phyloP scores from a whole-genome alignment of 257 asterid species.

The Echites panduratus region DNA sequence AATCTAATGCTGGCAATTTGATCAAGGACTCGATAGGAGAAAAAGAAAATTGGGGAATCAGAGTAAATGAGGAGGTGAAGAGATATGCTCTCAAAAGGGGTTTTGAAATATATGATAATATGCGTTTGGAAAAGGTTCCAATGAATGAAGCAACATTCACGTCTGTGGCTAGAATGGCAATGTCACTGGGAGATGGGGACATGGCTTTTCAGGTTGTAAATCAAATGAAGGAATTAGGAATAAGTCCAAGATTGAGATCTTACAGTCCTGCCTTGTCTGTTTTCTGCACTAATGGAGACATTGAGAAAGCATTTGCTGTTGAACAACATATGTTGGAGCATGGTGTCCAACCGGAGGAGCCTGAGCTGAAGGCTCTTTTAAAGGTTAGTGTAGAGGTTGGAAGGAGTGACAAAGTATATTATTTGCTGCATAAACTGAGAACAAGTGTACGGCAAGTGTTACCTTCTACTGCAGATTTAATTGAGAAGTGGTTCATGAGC shows the following conservation, averaged over 20 bases:
- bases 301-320: slow-evolving; percentile 64
- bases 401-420: slow-evolving; percentile 61
- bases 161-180: slow-evolving; percentile 79
- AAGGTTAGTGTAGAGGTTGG: slow-evolving; percentile 55
- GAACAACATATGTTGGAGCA: slow-evolving; percentile 68
- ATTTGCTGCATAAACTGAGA: slow-evolving; percentile 69
- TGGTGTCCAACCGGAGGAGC: slow-evolving; percentile 72
- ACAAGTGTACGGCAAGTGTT: slow-evolving; percentile 63
- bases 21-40: slow-evolving; percentile 19
- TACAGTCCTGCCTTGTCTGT: slow-evolving; percentile 74
- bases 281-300: slow-evolving; percentile 57
- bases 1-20: slow-evolving; percentile 18
- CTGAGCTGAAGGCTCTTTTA: slow-evolving; percentile 63
- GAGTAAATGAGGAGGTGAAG: slow-evolving; percentile 53
- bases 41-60: slow-evolving; percentile 29
- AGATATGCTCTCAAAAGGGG: slow-evolving; percentile 54
- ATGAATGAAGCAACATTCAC: slow-evolving; percentile 82
- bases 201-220: slow-evolving; percentile 68
- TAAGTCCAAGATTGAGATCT: slow-evolving; percentile 63
- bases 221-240: slow-evolving; percentile 58
- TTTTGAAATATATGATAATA: slow-evolving; percentile 50
- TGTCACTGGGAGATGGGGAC: slow-evolving; percentile 69
- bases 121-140: slow-evolving; percentile 50
- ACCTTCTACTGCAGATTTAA: slow-evolving; percentile 54
- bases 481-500: slow-evolving; percentile 70